Conservation (phyloP, 2,329 filamentous ascomycete species). For the Aspergillus hortae region DNA sequence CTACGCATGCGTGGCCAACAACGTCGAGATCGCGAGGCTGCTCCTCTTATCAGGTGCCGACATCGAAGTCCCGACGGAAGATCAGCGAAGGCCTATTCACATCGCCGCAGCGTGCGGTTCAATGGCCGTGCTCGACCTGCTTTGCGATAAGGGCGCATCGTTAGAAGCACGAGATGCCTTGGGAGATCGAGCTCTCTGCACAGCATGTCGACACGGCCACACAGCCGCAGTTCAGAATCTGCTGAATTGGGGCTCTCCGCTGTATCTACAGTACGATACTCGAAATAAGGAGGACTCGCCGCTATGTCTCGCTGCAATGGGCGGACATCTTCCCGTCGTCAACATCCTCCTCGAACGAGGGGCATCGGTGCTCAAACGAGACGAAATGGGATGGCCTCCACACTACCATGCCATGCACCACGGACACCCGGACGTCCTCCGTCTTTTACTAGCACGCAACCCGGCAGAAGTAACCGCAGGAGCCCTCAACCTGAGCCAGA, state of each 20-base stretch:
- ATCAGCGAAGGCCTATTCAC: slow-evolving; percentile 32
- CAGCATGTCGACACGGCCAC: slow-evolving; percentile 32
- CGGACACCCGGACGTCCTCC: slow-evolving; percentile 33
- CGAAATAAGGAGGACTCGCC: slow-evolving; percentile 35
- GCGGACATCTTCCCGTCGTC: slow-evolving; percentile 31
- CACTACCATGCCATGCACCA: slow-evolving; percentile 37
- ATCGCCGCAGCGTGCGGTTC: slow-evolving; percentile 29
- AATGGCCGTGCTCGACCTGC: slow-evolving; percentile 26
- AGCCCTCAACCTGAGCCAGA: slow-evolving; percentile 12
- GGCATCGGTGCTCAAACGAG: slow-evolving; percentile 31
- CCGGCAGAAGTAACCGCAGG: slow-evolving; percentile 11
- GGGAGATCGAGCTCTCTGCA: slow-evolving; percentile 32
- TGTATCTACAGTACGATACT: slow-evolving; percentile 23
- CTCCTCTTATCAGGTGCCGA: slow-evolving; percentile 32
- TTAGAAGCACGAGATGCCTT: slow-evolving; percentile 30
- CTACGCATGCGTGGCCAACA: slow-evolving; percentile 34
- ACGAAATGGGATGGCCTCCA: slow-evolving; percentile 37
- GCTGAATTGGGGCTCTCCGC: slow-evolving; percentile 29
- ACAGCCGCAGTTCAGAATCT: slow-evolving; percentile 31
- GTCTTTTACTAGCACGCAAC: slow-evolving; percentile 27
- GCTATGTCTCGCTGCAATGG: slow-evolving; percentile 34
- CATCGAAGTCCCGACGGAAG: slow-evolving; percentile 30
- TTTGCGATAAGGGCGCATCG: slow-evolving; percentile 30
- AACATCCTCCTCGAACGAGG: slow-evolving; percentile 30
- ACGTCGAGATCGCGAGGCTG: slow-evolving; percentile 27